A percentile compares a stretch with the other conserved stretches of the same genome.
phyloP scores from a whole-genome alignment of 2,329 filamentous ascomycete species.

The Dactylellina leptospora region DNA sequence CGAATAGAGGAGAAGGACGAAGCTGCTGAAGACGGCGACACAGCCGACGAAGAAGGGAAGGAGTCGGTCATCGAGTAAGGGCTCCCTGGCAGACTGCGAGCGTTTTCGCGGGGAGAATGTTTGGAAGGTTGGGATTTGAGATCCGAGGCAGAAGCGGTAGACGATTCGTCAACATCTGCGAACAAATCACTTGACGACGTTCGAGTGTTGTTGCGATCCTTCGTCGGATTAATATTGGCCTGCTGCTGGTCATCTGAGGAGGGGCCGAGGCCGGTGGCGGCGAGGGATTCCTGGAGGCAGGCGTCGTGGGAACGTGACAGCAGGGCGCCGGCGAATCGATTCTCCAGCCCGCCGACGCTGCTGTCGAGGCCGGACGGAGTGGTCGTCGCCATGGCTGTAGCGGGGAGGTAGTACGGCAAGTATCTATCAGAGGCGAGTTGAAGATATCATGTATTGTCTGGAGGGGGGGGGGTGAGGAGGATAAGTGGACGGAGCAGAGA shows the following conservation, averaged over 20 bases:
- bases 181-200: constrained; percentile 33
- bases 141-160: constrained; percentile 24
- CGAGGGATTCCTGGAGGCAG: constrained; percentile 32
- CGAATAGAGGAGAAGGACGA: constrained; percentile 56
- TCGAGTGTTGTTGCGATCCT: constrained; percentile 37
- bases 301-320: constrained; percentile 43
- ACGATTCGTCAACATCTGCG: constrained; percentile 26
- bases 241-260: constrained; percentile 37
- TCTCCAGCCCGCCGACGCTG: constrained; percentile 35
- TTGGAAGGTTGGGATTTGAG: constrained; percentile 34
- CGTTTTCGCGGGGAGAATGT: constrained; percentile 21
- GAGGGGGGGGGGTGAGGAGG: background rate
- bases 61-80: constrained; percentile 51
- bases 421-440: constrained; percentile 1
- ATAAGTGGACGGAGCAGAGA: background rate
- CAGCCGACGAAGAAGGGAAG: constrained; percentile 55
- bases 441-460: no score
- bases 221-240: constrained; percentile 11
- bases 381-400: constrained; percentile 48
- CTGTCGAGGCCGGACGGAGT: constrained; percentile 33
- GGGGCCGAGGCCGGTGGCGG: constrained; percentile 2
- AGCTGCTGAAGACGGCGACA: constrained; percentile 59
- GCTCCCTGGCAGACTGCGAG: constrained; percentile 40
- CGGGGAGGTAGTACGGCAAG: no score
- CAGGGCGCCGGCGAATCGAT: constrained; percentile 39